These are phyloP conservation scores for Apophysomyces sp. DNA, from an alignment of 371 early-diverging fungal species.

Conservation along the genomic window DNA sequence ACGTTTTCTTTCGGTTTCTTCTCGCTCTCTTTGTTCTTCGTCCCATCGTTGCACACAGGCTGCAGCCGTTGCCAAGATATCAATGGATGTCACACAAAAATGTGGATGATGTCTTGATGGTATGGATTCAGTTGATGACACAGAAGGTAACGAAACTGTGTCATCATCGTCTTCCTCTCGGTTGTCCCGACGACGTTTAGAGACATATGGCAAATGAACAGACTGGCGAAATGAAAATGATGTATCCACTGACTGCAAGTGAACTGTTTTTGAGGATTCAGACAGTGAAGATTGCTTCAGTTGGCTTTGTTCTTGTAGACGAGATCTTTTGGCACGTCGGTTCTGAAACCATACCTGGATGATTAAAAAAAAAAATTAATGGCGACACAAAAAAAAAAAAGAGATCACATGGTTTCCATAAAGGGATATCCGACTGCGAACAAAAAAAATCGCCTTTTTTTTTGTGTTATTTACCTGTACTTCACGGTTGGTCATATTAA, in stretches of 20 bases:
- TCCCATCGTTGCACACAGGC: conserved; percentile 48
- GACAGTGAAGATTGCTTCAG: conserved; percentile 5
- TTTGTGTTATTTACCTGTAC: conserved; percentile 68
- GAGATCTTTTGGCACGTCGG: conserved; percentile 28
- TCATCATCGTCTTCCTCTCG: not conserved
- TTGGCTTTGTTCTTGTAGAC: conserved; percentile 19
- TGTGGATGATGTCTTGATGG: not conserved
- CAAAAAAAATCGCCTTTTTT: not conserved
- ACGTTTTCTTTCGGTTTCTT: not conserved
- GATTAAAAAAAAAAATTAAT: not conserved
- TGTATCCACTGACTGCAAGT: not conserved
- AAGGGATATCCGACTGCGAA: not conserved
- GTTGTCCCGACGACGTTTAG: not conserved
- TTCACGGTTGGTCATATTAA: conserved; percentile 92
- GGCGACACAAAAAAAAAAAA: conserved; percentile 13
- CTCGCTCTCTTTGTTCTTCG: conserved; percentile 24
- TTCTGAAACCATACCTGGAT: conserved; percentile 40
- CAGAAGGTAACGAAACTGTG: not conserved
- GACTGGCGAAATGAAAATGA: not conserved
- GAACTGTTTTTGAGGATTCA: not conserved
- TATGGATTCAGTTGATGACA: not conserved
- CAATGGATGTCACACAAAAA: conserved; percentile 31
- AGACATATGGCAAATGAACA: not conserved
- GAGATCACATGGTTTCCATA: conserved; percentile 9
- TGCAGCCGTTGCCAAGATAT: conserved; percentile 48